A percentile compares a stretch with the other conserved stretches of the same genome.
Conservation (phyloP, 148 eudicot species). For the Fallopia convolvulus region DNA sequence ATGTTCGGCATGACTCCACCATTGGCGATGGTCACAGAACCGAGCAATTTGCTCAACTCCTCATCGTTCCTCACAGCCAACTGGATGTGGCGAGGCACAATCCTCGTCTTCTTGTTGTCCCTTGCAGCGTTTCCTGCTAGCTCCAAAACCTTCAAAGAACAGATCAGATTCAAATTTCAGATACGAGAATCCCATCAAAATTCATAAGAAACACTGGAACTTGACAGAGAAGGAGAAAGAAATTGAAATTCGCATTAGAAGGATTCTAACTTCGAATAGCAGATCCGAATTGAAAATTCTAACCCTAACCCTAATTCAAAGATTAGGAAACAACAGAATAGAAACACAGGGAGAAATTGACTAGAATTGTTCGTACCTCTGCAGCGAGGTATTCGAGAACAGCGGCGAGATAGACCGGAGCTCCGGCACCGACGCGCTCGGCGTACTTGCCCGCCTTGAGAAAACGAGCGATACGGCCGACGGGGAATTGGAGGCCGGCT, state of each 20-base stretch:
- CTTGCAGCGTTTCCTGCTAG: slow-evolving; percentile 35
- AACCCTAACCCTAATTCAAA: neutral
- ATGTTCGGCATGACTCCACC: slow-evolving; percentile 40
- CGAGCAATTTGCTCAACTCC: slow-evolving; percentile 28
- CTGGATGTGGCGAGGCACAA: slow-evolving; percentile 32
- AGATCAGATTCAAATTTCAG: neutral
- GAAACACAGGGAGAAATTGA: neutral
- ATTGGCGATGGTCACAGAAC: slow-evolving; percentile 26
- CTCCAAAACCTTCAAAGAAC: slow-evolving; percentile 23
- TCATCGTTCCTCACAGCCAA: slow-evolving; percentile 34
- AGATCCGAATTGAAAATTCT: too few relatives aligned
- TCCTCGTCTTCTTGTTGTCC: slow-evolving; percentile 35
- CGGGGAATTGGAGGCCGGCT: slow-evolving; percentile 36
- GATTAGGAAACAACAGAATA: neutral
- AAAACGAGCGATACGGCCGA: slow-evolving; percentile 35
- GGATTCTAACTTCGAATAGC: neutral
- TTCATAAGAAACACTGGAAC: neutral
- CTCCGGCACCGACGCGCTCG: slow-evolving; percentile 37
- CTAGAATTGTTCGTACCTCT: slow-evolving; percentile 13
- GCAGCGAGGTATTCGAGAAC: slow-evolving; percentile 37
- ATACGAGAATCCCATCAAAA: neutral
- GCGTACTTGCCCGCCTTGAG: slow-evolving; percentile 34
- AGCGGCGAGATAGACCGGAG: slow-evolving; percentile 36
- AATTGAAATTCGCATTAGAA: neutral
- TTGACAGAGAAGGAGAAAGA: neutral